Percentiles rank a stretch among this genome's conserved stretches.
Evolutionary conservation across 2,329 filamentous ascomycete genomes (phyloP).

Genomic region (Fusarium phyllophilum): DNA sequence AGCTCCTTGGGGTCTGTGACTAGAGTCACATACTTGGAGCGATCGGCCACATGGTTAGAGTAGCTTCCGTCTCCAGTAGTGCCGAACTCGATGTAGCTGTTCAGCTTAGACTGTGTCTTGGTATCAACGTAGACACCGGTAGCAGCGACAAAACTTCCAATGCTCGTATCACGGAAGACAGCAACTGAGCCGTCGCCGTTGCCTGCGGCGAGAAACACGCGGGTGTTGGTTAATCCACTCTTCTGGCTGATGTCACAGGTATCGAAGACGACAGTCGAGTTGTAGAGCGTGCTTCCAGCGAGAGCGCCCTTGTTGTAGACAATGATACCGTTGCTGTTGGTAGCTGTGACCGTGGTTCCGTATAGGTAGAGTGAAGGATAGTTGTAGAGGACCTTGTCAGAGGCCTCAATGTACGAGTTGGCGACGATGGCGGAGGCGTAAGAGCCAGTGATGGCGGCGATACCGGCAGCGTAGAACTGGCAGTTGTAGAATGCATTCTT

Average conservation of each 20-base stretch:
- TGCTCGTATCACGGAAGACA: conserved; percentile 52
- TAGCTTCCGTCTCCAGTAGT: conserved; percentile 55
- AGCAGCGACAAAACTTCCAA: conserved; percentile 52
- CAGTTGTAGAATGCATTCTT: conserved; percentile 52
- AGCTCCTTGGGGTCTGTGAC: conserved; percentile 49
- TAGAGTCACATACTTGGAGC: conserved; percentile 48
- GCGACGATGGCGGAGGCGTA: conserved; percentile 52
- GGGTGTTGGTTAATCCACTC: conserved; percentile 45
- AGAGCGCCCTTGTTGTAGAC: conserved; percentile 53
- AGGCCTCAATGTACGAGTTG: conserved; percentile 57
- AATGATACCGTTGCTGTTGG: conserved; percentile 43
- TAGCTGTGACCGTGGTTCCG: conserved; percentile 54
- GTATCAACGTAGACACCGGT: conserved; percentile 47
- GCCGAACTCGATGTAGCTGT: conserved; percentile 55
- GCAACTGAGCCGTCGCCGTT: conserved; percentile 53
- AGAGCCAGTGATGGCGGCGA: conserved; percentile 40
- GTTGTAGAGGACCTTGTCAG: conserved; percentile 55
- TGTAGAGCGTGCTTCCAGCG: conserved; percentile 43
- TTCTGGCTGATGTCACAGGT: conserved; percentile 50
- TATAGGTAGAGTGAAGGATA: conserved; percentile 55
- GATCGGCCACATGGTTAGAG: conserved; percentile 47
- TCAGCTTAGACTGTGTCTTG: conserved; percentile 45
- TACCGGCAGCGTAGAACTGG: conserved; percentile 53
- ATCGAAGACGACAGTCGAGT: conserved; percentile 56
- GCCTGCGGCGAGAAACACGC: conserved; percentile 55